These are phyloP conservation scores for Drechslerella dactyloides DNA, from an alignment of 2,329 filamentous ascomycete genomes.

Conservation along the genomic window DNA sequence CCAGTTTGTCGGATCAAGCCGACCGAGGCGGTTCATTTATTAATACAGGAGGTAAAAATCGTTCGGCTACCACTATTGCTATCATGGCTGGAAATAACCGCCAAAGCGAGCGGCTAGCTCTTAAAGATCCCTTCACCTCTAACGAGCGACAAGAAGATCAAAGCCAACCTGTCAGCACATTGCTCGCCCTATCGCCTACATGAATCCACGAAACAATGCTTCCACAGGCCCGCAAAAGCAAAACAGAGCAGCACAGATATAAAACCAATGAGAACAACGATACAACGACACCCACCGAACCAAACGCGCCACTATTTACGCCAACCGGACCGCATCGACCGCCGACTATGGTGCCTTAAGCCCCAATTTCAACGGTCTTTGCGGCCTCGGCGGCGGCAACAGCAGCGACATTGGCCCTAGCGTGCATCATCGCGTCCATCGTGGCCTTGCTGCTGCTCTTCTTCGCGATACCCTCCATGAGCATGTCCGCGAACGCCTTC, in stretches of 20 bases:
- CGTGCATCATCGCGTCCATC: slow-evolving; percentile 28
- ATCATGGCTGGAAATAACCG: background rate
- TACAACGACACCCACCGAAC: no score
- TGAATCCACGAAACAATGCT: background rate
- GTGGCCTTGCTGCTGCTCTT: background rate
- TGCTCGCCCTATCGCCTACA: background rate
- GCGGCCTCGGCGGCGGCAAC: background rate
- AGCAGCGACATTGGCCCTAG: background rate
- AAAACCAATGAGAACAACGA: background rate
- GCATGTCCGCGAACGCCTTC: slow-evolving; percentile 29
- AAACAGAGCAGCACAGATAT: background rate
- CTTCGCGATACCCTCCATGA: slow-evolving; percentile 31
- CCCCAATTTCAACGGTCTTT: slow-evolving; percentile 37
- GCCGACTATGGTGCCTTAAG: slow-evolving; percentile 12
- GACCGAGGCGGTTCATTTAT: background rate
- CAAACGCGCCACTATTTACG: no score
- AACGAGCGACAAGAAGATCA: slow-evolving; percentile 4
- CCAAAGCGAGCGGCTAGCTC: background rate
- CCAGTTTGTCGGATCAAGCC: background rate
- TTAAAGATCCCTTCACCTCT: background rate
- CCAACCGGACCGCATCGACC: background rate
- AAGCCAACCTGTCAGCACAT: background rate
- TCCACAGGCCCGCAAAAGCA: no score
- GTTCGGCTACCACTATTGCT: background rate
- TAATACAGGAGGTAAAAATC: background rate